Conservation (phyloP, 371 early-diverging fungal species). For the Sporodiniella umbellata region DNA sequence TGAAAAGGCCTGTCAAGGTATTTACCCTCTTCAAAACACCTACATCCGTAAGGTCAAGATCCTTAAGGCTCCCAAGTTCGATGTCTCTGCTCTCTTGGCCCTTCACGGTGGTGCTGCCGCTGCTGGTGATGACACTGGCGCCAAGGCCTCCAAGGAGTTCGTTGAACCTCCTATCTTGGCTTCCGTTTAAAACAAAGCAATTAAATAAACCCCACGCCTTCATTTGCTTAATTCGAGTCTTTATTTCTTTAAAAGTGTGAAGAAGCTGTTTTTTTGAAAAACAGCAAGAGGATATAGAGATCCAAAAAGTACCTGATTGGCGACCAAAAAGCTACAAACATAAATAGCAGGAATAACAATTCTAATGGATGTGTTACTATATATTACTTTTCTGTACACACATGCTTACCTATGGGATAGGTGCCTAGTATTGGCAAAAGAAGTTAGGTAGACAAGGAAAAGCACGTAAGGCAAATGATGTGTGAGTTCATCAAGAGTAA, state of each 20-base stretch:
- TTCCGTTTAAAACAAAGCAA: conserved; percentile 57
- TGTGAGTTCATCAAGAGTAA: background rate
- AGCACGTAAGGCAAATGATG: conserved; percentile 6
- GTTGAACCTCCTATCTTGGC: conserved; percentile 71
- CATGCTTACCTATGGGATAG: background rate
- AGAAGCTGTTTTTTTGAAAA: no score
- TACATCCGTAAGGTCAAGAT: conserved; percentile 99
- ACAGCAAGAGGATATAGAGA: conserved; percentile 12
- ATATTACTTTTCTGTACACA: background rate
- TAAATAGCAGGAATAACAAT: conserved; percentile 1
- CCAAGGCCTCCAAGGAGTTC: conserved; percentile 63
- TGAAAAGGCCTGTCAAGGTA: conserved; percentile 92
- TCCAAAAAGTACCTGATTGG: conserved; percentile 14
- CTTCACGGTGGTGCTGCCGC: conserved; percentile 82
- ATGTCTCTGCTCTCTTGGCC: conserved; percentile 92
- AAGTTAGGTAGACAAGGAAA: conserved; percentile 1
- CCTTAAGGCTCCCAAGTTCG: conserved; percentile 94
- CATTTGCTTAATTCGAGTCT: background rate
- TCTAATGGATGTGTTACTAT: conserved; percentile 1
- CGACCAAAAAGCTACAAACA: background rate
- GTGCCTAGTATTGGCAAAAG: conserved; percentile 1
- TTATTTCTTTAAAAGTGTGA: background rate
- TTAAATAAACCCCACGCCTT: conserved; percentile 6
- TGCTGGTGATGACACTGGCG: conserved; percentile 76
- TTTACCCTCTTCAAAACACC: conserved; percentile 98